Conservation (phyloP, 306 rosid genomes). For the Parietaria judaica region DNA sequence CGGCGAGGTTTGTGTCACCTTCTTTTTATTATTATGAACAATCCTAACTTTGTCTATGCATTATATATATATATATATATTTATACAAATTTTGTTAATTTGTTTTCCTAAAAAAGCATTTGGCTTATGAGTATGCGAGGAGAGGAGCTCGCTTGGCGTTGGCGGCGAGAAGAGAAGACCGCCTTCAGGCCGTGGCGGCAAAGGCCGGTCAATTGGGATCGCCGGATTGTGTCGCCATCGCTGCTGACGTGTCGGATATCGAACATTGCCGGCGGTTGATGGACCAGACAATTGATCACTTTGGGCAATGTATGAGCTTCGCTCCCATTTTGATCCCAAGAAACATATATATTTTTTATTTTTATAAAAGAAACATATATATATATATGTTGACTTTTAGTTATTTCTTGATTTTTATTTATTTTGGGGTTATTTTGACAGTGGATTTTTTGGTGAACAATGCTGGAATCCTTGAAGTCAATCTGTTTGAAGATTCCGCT, state of each 20-base stretch:
- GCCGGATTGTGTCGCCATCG: conserved; percentile 33
- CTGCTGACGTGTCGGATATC: conserved; percentile 47
- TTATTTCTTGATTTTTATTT: not conserved
- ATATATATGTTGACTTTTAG: not conserved
- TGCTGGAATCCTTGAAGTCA: conserved; percentile 41
- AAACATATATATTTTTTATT: too few species aligned
- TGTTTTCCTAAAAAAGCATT: conserved; percentile 11
- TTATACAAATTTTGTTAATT: not conserved
- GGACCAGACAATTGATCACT: conserved; percentile 33
- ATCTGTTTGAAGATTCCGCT: conserved; percentile 29
- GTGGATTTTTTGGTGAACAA: conserved; percentile 40
- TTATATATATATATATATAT: not conserved
- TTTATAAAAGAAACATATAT: too few species aligned
- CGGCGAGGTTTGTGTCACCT: conserved; percentile 26
- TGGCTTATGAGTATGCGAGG: conserved; percentile 59
- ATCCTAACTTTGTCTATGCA: not conserved
- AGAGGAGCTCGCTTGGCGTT: conserved; percentile 53
- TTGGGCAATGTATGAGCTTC: conserved; percentile 30
- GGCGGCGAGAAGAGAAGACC: conserved; percentile 40
- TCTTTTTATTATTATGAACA: too few species aligned
- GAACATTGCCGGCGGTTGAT: conserved; percentile 39
- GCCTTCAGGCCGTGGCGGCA: conserved; percentile 34
- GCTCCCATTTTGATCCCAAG: not conserved
- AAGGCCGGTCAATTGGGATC: conserved; percentile 33
- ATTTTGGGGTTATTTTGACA: not conserved